These are phyloP conservation scores for Cytospora chrysosperma DNA, from an alignment of 2,329 filamentous ascomycete species.

Conservation along the genomic window DNA sequence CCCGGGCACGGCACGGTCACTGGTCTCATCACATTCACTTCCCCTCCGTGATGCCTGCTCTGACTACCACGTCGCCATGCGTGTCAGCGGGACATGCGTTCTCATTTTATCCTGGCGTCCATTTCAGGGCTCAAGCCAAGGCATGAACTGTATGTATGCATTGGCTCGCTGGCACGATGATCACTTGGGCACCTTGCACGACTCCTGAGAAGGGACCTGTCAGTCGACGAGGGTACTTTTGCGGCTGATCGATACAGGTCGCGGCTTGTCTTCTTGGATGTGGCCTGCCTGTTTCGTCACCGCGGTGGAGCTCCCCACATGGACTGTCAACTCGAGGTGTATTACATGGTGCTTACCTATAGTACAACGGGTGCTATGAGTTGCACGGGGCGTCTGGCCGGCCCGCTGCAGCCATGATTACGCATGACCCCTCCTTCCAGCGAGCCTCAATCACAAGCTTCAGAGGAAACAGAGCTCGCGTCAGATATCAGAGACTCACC, in stretches of 20 bases:
- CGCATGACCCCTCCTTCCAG: background rate
- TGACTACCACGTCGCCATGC: background rate
- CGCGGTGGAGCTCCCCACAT: conserved; percentile 2
- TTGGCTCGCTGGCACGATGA: background rate
- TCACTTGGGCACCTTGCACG: background rate
- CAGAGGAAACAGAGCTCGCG: background rate
- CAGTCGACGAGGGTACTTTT: background rate
- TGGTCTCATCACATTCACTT: background rate
- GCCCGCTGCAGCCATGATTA: background rate
- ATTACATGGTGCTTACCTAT: conserved; percentile 3
- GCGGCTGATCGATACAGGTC: background rate
- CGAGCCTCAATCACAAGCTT: background rate
- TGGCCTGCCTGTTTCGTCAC: background rate
- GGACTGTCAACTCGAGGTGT: conserved; percentile 4
- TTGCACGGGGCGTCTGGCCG: background rate
- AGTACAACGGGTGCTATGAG: background rate
- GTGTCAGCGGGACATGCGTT: background rate
- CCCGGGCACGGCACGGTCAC: background rate
- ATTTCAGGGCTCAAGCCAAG: background rate
- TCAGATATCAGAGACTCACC: background rate
- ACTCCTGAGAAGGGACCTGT: background rate
- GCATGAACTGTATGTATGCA: background rate
- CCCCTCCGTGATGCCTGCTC: background rate
- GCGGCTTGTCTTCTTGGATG: background rate
- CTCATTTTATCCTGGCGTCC: background rate